Evolutionary conservation across 1,139 yeast genomes (phyloP), one percentile per base, ranked within the genome.

Genomic region (Hanseniaspora uvarum): DNA sequence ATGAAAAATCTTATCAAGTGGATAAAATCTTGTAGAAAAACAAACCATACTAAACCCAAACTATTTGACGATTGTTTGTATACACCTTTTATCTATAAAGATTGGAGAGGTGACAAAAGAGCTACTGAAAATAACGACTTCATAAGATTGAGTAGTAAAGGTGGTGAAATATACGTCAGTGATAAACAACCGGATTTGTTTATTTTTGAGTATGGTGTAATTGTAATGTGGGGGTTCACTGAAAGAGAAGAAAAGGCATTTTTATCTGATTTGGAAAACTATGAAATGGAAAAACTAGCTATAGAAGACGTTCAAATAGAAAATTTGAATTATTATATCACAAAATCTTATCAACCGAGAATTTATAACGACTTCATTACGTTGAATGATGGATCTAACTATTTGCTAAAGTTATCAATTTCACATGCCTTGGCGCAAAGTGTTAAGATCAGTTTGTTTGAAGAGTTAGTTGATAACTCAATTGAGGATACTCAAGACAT

Each of bases 401-500:
- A 88, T 65, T 86, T 88, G 95, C 72, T 86, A 57, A 88, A 88
- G 68, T 71, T 88, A 49, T 85, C 94, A 7, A 86, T 88, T 23
- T 86, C 95, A 4, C 95, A 87, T 69, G 95, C 96, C 0, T 76
- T 88, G 23, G 89, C 96, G 0, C 96, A 88, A 67, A 82, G 94
- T 40, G 97, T 87, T 47, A 92, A 92, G 67, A 89, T 92, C 24
- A 89, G 97, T 3, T 70, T 92, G 47, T 92, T 89, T 68, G 98
- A 92, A 68, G 97, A 89, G 66, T 76, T 92, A 59, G 95, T 92
- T 8, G 96, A 89, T 68, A 88, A 88, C 65, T 92, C 97, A 2
- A 92, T 92, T 63, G 95, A 88, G 66, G 96, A 87, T 64, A 92
- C 97, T 2, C 95, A 89, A 64, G 96, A 88, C 62, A 88, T 92